Evolutionary conservation across 2,329 filamentous ascomycete genomes (phyloP), one percentile per base, ranked within the genome.

Genomic region (Ophiostoma pallidulum): DNA sequence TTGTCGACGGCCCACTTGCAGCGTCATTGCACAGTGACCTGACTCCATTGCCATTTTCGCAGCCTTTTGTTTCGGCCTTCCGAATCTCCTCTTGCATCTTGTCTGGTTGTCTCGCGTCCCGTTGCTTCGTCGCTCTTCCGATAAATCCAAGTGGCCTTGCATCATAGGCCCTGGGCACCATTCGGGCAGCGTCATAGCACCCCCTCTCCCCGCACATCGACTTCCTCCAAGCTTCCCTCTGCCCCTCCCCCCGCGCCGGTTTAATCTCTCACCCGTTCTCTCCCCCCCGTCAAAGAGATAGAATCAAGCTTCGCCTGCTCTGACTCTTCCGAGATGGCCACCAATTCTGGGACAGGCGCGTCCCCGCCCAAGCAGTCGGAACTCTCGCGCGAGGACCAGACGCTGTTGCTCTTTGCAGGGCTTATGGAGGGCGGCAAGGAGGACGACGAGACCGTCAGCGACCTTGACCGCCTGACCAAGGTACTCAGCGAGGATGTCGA

Each of bases 381-480:
- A 37, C 39, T 47, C 4, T 49, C 50, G 52, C 41, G 77, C 66
- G 66, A 75, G 56, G 82, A 86, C 59, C 71, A 83, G 59, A 83
- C 84, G 48, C 77, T 84, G 59, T 77, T 94, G 49, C 81, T 91
- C 56, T 79, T 96, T 55, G 90, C 90, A 20, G 84, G 86, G 59
- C 71, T 96, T 57, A 94, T 96, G 82, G 87, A 94, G 62, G 88
- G 87, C 38, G 89, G 88, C 45, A 80, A 90, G 58, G 87, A 95
- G 57, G 86, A 86, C 60, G 78, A 80, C 48, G 81, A 86, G 55
- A 84, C 78, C 12, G 81, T 76, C 57, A 65, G 65, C 51, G 73
- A 79, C 51, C 67, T 83, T 39, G 74, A 77, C 54, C 64, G 66
- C 47, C 71, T 83, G 46, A 80, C 78, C 38, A 77, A 73, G 61